Conservation (phyloP, 768 basidiomycete species). For the Mycena vulgaris region DNA sequence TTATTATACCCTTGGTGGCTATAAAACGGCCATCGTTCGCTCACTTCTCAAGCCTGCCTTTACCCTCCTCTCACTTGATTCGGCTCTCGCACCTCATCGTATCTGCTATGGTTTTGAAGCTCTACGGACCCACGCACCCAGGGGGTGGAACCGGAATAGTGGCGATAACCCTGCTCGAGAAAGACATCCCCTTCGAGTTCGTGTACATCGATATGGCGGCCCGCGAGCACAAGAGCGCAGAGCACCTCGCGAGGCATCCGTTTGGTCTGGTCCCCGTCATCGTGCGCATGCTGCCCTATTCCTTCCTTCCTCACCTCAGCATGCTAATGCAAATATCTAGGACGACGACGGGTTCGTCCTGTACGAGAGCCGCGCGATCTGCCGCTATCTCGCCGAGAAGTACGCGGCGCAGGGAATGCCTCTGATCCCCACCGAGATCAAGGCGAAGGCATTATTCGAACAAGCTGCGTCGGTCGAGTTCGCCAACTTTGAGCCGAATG, state of each 20-base stretch:
- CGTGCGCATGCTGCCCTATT: not conserved
- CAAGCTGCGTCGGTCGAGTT: constrained; percentile 26
- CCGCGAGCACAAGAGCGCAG: constrained; percentile 57
- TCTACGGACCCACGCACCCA: no score
- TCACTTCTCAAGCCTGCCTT: no score
- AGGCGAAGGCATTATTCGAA: constrained; percentile 47
- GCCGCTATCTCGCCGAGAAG: constrained; percentile 60
- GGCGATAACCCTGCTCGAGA: constrained; percentile 60
- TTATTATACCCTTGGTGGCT: no score
- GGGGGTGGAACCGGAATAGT: no score
- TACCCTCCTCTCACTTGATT: no score
- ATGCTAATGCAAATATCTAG: no score
- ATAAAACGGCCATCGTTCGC: no score
- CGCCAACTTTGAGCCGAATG: constrained; percentile 6
- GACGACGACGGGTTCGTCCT: constrained; percentile 63
- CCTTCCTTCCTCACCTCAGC: no score
- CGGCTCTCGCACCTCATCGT: no score
- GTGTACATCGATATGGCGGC: constrained; percentile 54
- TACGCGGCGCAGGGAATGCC: constrained; percentile 55
- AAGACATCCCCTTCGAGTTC: constrained; percentile 63
- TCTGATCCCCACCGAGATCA: constrained; percentile 52
- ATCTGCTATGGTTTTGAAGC: no score
- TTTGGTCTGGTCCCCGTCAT: constrained; percentile 56
- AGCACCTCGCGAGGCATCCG: constrained; percentile 60
- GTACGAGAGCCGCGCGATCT: constrained; percentile 64